Percentiles rank a stretch among this genome's conserved stretches.
Conservation (phyloP, 2,329 filamentous ascomycete genomes). For the Fusarium brevicatenulatum region DNA sequence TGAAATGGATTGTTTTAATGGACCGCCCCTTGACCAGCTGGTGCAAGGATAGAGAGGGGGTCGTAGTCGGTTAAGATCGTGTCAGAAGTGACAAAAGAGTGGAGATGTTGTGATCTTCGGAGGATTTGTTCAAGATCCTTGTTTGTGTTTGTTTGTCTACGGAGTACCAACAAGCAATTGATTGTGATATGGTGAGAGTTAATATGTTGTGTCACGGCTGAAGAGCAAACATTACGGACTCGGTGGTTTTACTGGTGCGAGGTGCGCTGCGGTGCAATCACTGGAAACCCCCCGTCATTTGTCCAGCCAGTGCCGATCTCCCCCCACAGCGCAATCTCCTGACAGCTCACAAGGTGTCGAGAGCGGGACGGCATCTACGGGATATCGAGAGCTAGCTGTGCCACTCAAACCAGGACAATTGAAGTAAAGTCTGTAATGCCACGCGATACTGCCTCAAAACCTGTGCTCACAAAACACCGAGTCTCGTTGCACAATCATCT, state of each 20-base stretch:
- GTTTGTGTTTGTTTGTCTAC: neutral
- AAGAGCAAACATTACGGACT: neutral
- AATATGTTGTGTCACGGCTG: too few species aligned
- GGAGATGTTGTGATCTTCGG: neutral
- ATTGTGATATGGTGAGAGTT: neutral
- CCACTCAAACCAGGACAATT: neutral
- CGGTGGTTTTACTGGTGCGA: neutral
- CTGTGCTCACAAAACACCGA: neutral
- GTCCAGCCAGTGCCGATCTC: conserved; percentile 24
- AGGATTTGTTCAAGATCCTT: neutral
- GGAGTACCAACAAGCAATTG: neutral
- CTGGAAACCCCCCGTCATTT: neutral
- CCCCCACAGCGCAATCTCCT: conserved; percentile 35
- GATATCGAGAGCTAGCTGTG: neutral
- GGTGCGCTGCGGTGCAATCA: neutral
- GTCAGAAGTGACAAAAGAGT: neutral
- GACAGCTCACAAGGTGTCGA: conserved; percentile 16
- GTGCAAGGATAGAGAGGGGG: conserved; percentile 4
- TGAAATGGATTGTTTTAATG: neutral
- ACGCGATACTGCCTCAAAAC: neutral
- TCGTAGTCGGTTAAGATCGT: conserved; percentile 16
- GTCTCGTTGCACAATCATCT: neutral
- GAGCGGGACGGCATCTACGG: conserved; percentile 3
- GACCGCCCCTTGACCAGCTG: neutral
- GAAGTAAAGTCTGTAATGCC: neutral